Conservation (phyloP, 2,329 filamentous ascomycete genomes). For the Fusarium heterosporum region DNA sequence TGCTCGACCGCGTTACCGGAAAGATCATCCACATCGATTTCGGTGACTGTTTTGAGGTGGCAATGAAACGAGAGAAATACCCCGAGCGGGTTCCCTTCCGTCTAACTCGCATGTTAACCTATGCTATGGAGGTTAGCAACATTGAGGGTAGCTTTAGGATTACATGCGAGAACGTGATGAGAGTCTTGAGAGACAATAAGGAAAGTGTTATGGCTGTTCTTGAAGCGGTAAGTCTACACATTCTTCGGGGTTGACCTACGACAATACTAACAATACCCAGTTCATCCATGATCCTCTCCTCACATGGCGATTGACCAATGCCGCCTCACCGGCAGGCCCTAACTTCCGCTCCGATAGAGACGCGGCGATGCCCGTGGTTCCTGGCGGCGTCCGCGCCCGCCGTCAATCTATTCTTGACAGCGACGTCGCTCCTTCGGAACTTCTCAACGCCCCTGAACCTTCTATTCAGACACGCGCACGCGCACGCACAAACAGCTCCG, state of each 20-base stretch:
- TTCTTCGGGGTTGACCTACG: not conserved
- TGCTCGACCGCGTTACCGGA: constrained; percentile 95
- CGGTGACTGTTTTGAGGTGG: constrained; percentile 98
- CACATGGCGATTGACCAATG: constrained; percentile 87
- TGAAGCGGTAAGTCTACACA: constrained; percentile 80
- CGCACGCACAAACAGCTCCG: constrained; percentile 70
- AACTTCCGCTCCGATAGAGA: constrained; percentile 74
- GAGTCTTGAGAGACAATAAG: constrained; percentile 95
- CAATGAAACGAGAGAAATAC: constrained; percentile 99
- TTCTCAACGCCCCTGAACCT: constrained; percentile 62
- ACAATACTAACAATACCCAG: constrained; percentile 56
- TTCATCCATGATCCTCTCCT: constrained; percentile 99
- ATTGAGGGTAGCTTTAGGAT: constrained; percentile 99
- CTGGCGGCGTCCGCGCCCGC: constrained; percentile 64
- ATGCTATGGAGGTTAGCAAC: constrained; percentile 99
- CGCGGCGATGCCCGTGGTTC: constrained; percentile 59
- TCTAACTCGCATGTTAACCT: constrained; percentile 97
- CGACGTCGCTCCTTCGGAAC: constrained; percentile 69
- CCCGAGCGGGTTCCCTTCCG: constrained; percentile 98
- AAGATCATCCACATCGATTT: constrained; percentile 99
- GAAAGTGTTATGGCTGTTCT: constrained; percentile 98
- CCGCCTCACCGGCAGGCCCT: constrained; percentile 71
- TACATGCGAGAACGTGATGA: constrained; percentile 98
- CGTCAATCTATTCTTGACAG: constrained; percentile 77
- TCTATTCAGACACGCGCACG: constrained; percentile 63